These are phyloP conservation scores for Fagopyrum homotropicum DNA, from an alignment of 148 eudicot genomes.

Conservation along the genomic window DNA sequence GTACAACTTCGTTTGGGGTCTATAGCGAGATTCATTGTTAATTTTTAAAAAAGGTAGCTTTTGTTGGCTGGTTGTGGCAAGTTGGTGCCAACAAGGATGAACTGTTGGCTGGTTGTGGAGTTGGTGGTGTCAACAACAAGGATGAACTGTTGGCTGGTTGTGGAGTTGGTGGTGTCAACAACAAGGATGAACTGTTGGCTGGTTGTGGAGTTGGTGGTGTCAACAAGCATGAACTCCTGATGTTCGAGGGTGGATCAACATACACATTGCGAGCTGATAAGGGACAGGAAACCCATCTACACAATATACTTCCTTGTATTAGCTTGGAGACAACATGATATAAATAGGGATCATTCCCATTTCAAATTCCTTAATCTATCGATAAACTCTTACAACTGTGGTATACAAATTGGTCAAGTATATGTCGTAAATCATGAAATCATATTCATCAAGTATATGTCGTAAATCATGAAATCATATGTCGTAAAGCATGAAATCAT, in stretches of 20 bases:
- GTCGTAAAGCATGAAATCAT: slow-evolving; percentile 6
- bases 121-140: too few relatives aligned
- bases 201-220: slow-evolving; percentile 52
- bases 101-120: slow-evolving; percentile 7
- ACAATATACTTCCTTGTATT: slow-evolving; percentile 5
- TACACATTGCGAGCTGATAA: slow-evolving; percentile 20
- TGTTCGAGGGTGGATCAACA: slow-evolving; percentile 12
- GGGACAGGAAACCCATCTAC: slow-evolving; percentile 33
- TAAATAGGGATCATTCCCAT: not conserved
- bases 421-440: too few relatives aligned
- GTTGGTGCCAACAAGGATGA: too few relatives aligned
- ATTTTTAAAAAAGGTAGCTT: not conserved
- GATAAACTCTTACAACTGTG: not conserved
- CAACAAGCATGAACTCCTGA: slow-evolving; percentile 28
- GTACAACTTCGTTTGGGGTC: slow-evolving; percentile 1
- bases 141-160: slow-evolving; percentile 24
- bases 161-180: slow-evolving; percentile 31
- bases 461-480: not conserved
- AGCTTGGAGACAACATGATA: not conserved
- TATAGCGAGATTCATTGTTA: not conserved
- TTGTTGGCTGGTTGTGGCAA: too few relatives aligned
- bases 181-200: slow-evolving; percentile 13
- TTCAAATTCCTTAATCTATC: too few relatives aligned
- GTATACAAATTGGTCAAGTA: not conserved
- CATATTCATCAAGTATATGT: not conserved